Conservation (phyloP, 768 basidiomycete species). For the Punctularia strigosozonata region DNA sequence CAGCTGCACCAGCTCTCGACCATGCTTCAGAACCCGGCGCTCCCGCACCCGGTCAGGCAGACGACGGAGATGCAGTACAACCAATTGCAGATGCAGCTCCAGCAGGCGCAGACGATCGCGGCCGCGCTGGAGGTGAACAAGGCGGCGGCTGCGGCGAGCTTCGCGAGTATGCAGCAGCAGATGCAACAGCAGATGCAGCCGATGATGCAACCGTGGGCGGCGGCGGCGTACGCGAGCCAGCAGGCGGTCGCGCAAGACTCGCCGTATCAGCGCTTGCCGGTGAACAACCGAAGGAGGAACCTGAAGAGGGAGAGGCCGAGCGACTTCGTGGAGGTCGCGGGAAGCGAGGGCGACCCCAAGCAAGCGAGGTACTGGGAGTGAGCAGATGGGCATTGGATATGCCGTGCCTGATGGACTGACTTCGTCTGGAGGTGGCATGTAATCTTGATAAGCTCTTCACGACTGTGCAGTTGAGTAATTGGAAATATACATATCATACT, state of each 20-base stretch:
- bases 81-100: slow-evolving; percentile 66
- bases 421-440: not conserved
- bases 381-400: not conserved
- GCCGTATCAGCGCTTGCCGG: slow-evolving; percentile 75
- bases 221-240: slow-evolving; percentile 50
- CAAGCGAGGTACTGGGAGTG: slow-evolving; percentile 71
- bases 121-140: slow-evolving; percentile 37
- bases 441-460: not conserved
- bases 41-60: slow-evolving; percentile 63
- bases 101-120: slow-evolving; percentile 66
- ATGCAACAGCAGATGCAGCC: slow-evolving; percentile 11
- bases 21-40: slow-evolving; percentile 68
- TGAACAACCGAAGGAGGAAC: slow-evolving; percentile 70
- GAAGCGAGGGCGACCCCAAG: slow-evolving; percentile 50
- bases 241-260: slow-evolving; percentile 64
- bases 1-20: slow-evolving; percentile 72
- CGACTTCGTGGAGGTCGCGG: slow-evolving; percentile 65
- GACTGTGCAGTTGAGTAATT: too few species aligned
- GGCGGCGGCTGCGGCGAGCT: slow-evolving; percentile 33
- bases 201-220: too few species aligned
- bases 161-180: slow-evolving; percentile 35
- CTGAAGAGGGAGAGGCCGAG: slow-evolving; percentile 75
- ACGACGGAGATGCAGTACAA: slow-evolving; percentile 78
- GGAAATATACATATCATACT: too few species aligned
- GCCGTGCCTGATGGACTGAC: not conserved